Conservation (phyloP, 441 rosid species). For the Melastoma candidum region DNA sequence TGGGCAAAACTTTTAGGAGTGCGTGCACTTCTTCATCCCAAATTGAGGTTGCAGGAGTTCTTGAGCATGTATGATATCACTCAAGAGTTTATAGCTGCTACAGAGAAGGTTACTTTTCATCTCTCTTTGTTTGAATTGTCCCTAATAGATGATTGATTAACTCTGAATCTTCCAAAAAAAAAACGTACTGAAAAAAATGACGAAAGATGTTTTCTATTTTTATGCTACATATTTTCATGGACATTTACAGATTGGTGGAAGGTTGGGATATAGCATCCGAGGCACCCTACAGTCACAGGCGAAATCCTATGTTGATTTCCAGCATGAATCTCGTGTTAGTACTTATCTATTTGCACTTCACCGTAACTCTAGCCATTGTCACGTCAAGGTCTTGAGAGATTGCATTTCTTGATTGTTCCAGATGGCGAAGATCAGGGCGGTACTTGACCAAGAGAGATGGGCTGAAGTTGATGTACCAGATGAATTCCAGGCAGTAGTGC, state of each 20-base stretch:
- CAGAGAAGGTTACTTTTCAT: slow-evolving; percentile 68
- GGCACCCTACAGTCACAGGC: slow-evolving; percentile 98
- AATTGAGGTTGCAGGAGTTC: slow-evolving; percentile 88
- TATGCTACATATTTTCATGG: slow-evolving; percentile 7
- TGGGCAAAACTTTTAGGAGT: slow-evolving; percentile 99
- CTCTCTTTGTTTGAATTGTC: slow-evolving; percentile 9
- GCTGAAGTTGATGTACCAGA: slow-evolving; percentile 95
- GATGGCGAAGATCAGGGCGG: slow-evolving; percentile 95
- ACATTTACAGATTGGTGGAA: slow-evolving; percentile 84
- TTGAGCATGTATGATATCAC: slow-evolving; percentile 86
- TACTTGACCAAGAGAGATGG: slow-evolving; percentile 99
- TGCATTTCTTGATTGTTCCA: slow-evolving; percentile 22
- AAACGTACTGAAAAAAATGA: too few relatives aligned
- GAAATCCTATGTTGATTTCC: slow-evolving; percentile 87
- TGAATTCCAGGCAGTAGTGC: slow-evolving; percentile 79
- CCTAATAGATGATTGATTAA: slow-evolving; percentile 3
- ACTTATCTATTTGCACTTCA: slow-evolving; percentile 9
- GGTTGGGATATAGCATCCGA: slow-evolving; percentile 97
- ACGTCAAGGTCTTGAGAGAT: slow-evolving; percentile 7
- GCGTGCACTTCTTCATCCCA: slow-evolving; percentile 91
- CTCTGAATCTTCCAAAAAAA: too few relatives aligned
- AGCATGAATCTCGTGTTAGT: slow-evolving; percentile 97
- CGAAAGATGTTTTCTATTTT: too few relatives aligned
- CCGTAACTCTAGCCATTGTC: slow-evolving; percentile 5
- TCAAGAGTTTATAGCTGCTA: slow-evolving; percentile 81